Percentiles rank a stretch among this genome's conserved stretches.
These are phyloP conservation scores for Alternaria ventricosa DNA, from an alignment of 2,329 filamentous ascomycete genomes.

Conservation along the genomic window DNA sequence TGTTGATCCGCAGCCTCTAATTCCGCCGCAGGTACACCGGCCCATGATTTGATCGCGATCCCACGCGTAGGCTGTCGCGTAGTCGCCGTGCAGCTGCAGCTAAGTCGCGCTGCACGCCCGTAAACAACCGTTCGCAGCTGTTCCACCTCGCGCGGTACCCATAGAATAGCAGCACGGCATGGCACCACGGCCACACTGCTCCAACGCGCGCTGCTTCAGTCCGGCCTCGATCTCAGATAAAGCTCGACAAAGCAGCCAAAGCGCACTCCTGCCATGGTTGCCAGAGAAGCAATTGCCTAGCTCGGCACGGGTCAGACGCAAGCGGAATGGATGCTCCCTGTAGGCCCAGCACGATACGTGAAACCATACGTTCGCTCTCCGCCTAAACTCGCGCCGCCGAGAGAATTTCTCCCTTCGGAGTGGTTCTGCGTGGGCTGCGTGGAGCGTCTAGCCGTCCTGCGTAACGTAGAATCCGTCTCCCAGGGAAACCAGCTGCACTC, in stretches of 20 bases:
- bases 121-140: slow-evolving; percentile 23
- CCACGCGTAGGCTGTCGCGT: slow-evolving; percentile 3
- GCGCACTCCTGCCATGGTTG: slow-evolving; percentile 28
- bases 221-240: slow-evolving; percentile 3
- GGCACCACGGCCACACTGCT: slow-evolving; percentile 6
- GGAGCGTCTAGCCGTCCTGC: slow-evolving; percentile 11
- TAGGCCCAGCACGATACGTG: slow-evolving; percentile 23
- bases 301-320: slow-evolving; percentile 27
- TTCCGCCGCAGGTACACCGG: slow-evolving; percentile 21
- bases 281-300: slow-evolving; percentile 26
- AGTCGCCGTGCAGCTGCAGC: slow-evolving; percentile 15
- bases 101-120: slow-evolving; percentile 10
- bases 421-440: slow-evolving; percentile 10
- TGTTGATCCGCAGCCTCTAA: slow-evolving; percentile 28
- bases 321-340: slow-evolving; percentile 31
- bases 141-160: background rate
- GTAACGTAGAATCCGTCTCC: slow-evolving; percentile 35
- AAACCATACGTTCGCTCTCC: slow-evolving; percentile 35
- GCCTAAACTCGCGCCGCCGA: slow-evolving; percentile 29
- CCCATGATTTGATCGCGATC: slow-evolving; percentile 19
- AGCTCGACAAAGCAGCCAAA: slow-evolving; percentile 18
- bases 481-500: slow-evolving; percentile 28
- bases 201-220: slow-evolving; percentile 24
- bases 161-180: background rate
- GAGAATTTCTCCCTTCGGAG: slow-evolving; percentile 14